Conservation (phyloP, 352 stramenopile genomes). For the Phytophthora aleatoria region DNA sequence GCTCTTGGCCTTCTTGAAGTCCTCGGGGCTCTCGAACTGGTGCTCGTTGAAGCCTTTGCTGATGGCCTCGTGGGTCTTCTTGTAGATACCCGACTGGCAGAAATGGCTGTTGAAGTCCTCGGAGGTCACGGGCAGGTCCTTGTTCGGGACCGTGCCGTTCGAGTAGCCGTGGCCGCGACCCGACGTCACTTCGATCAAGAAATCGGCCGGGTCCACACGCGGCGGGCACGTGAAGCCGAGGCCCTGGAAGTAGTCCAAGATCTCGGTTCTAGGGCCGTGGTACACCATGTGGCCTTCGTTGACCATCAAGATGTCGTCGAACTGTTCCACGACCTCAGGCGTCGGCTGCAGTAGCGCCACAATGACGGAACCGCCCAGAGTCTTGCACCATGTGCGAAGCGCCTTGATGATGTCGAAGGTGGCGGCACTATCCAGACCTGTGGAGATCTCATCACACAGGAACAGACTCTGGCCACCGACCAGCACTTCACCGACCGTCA, state of each 20-base stretch:
- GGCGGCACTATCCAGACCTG: constrained; percentile 57
- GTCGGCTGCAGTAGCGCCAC: constrained; percentile 50
- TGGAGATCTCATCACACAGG: constrained; percentile 79
- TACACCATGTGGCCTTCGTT: constrained; percentile 94
- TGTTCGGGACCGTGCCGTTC: constrained; percentile 37
- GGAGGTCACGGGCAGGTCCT: constrained; percentile 29
- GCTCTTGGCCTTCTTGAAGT: constrained; percentile 62
- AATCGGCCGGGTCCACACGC: constrained; percentile 66
- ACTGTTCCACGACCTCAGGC: constrained; percentile 93
- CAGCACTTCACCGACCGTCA: constrained; percentile 84
- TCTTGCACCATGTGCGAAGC: constrained; percentile 53
- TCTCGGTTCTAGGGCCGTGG: constrained; percentile 80
- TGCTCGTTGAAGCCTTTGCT: constrained; percentile 60
- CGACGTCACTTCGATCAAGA: constrained; percentile 74
- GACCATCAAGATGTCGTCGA: constrained; percentile 96
- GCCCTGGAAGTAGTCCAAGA: constrained; percentile 84
- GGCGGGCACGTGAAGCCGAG: constrained; percentile 74
- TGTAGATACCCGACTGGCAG: constrained; percentile 57
- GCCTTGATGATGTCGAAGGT: constrained; percentile 66
- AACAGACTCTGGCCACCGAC: constrained; percentile 61
- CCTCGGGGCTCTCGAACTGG: constrained; percentile 59
- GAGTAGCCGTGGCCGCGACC: constrained; percentile 52
- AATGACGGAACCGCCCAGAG: constrained; percentile 38
- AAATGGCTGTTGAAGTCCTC: constrained; percentile 68
- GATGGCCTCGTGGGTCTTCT: constrained; percentile 54